Percentiles rank a stretch among this genome's conserved stretches.
These are phyloP conservation scores for Hagleromyces aurorensis DNA, from an alignment of 805 yeast genomes.

Conservation along the genomic window DNA sequence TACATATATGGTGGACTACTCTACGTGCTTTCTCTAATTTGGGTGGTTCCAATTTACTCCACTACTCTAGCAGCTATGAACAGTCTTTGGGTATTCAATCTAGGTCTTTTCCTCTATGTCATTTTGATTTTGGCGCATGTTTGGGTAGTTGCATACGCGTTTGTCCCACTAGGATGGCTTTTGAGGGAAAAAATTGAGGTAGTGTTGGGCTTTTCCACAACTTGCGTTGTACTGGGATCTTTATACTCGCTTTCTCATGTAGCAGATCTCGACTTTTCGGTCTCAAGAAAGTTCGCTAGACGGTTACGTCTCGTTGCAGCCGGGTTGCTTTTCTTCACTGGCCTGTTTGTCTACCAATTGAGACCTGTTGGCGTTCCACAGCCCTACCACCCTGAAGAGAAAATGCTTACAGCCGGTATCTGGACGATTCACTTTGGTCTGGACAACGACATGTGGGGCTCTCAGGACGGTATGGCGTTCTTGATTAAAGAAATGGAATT, in stretches of 20 bases:
- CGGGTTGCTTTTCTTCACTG: constrained; percentile 13
- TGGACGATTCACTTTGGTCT: constrained; percentile 98
- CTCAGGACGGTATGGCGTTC: constrained; percentile 82
- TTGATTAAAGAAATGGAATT: constrained; percentile 78
- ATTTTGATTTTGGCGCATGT: constrained; percentile 71
- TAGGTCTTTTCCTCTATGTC: constrained; percentile 43
- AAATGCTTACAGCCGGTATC: constrained; percentile 84
- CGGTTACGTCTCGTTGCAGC: constrained; percentile 13
- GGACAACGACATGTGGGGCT: constrained; percentile 97
- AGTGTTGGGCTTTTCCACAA: constrained; percentile 51
- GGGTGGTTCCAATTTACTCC: constrained; percentile 57
- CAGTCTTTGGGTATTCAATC: constrained; percentile 46
- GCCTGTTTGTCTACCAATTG: constrained; percentile 17
- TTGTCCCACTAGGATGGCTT: constrained; percentile 89
- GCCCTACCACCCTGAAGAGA: constrained; percentile 61
- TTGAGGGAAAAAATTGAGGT: constrained; percentile 85
- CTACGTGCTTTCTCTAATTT: constrained; percentile 55
- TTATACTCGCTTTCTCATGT: constrained; percentile 8
- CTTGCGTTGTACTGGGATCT: constrained; percentile 47
- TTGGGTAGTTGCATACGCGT: constrained; percentile 97
- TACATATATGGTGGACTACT: constrained; percentile 56
- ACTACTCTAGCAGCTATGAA: constrained; percentile 47
- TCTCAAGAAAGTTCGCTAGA: constrained; percentile 10
- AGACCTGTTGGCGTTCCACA: constrained; percentile 42
- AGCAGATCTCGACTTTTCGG: constrained; percentile 3